Evolutionary conservation across 495 filamentous ascomycete genomes (phyloP), one percentile per base, ranked within the genome.

Genomic region (Aspergillus sclerotioniger): DNA sequence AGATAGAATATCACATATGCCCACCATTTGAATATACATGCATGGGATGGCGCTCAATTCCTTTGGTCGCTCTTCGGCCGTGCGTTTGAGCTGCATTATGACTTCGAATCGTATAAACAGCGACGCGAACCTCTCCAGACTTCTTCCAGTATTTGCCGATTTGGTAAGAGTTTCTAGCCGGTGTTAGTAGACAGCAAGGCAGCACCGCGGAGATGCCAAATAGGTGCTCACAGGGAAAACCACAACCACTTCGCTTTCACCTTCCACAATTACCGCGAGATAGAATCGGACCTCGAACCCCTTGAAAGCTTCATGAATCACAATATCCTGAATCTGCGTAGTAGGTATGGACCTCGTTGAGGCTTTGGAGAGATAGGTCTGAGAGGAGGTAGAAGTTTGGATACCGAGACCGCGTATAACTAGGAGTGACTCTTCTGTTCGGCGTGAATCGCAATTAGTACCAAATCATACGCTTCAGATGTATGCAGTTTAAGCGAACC

Each of bases 221-320:
- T 35, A 7, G 29, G 15, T 33, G 74, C 79, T 67, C 66, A 87
- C 84, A 8, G 92, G 94, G 71, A 98, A 99, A 5, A 98, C 91
- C 29, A 99, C 93, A 9, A 96, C 87, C 13, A 94, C 84, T 53
- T 90, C 86, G 56, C 86, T 84, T 74, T 98, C 94, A 37, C 89
- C 93, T 66, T 96, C 89, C 48, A 98, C 92, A 61, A 96, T 87
- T 10, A 98, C 89, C 9, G 87, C 84, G 13, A 99, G 76, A 71
- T 96, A 96, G 69, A 91, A 95, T 53, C 87, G 77, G 48, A 97
- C 93, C 71, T 91, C 90, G 68, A 96, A 95, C 41, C 94, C 93
- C 58, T 84, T 84, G 74, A 98, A 98, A 32, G 93, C 94, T 71
- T 99, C 94, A 71, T 97, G 91, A 46, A 99, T 89, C 55, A 96